Evolutionary conservation across 106 monocot genomes (phyloP), one percentile per base, ranked within the genome.

Genomic region (Dioscorea alata): DNA sequence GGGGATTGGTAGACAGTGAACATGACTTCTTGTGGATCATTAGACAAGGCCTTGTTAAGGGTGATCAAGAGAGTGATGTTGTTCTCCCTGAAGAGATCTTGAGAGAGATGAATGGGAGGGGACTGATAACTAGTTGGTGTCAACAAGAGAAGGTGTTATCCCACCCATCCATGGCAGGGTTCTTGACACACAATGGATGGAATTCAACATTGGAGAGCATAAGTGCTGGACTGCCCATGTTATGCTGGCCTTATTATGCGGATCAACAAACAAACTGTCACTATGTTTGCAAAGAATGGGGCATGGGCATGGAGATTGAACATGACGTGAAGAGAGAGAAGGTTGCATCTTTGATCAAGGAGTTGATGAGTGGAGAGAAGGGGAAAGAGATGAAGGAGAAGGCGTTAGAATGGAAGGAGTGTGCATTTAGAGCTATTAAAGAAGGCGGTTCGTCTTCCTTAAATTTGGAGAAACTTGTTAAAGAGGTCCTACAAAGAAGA

Each of bases 111-210:
- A 52, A 59, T 17, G 74, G 25, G 19, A 60, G 81, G 56, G 52
- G 76, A 1, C 23, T 81, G 4, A 24, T 85, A 22, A 61, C 80
- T 6, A 81, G 60, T 50, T 85, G 85, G 85, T 85, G 85, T 66
- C 77, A 60, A 35, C 85, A 85, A 67, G 81, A 85, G 69, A 65
- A 42, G 33, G 77, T 85, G 18, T 63, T 85, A 13, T 7, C 50
- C 23, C 80, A 85, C 24, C 77, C 70, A 0, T 69, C 85, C 0
- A 42, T 81, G 6, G 77, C 77, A 13, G 85, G 70, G 13, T 85
- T 85, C 71, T 33, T 85, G 52, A 81, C 85, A 13, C 85, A 85
- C 49, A 57, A 81, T 20, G 89, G 89, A 10, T 89, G 85, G 89
- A 89, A 89, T 49, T 90, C 90, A 19, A 86, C 78, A 34, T 35